These are phyloP conservation scores for Selenicereus undatus DNA, from an alignment of 148 eudicot species.

Conservation along the genomic window DNA sequence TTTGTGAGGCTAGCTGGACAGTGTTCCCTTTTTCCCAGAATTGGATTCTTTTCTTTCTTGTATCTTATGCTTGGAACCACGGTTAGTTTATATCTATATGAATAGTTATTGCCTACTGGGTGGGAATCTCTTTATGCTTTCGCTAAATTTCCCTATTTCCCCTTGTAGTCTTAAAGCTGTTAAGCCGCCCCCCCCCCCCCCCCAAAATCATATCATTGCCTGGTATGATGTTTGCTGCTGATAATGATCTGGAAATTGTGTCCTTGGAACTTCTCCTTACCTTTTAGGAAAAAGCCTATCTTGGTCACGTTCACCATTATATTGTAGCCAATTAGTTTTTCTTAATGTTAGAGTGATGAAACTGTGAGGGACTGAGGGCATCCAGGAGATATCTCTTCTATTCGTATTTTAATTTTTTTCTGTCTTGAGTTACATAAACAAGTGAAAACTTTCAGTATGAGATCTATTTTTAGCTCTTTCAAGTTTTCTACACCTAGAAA, in stretches of 20 bases:
- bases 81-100: not conserved
- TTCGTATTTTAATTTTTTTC: not conserved
- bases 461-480: not conserved
- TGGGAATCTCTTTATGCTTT: not conserved
- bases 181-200: too few relatives aligned
- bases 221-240: not conserved
- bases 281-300: not conserved
- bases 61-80: not conserved
- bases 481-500: not conserved
- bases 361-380: not conserved
- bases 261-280: not conserved
- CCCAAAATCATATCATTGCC: not conserved
- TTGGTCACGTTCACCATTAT: not conserved
- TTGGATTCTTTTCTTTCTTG: constrained; percentile 8
- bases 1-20: not conserved
- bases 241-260: not conserved
- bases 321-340: constrained; percentile 1
- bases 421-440: not conserved
- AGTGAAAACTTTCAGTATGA: not conserved
- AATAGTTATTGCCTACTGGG: not conserved
- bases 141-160: not conserved
- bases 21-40: not conserved
- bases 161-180: not conserved
- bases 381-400: not conserved
- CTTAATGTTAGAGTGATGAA: not conserved